These are phyloP conservation scores for Peniophora sp. DNA, from an alignment of 1,284 basidiomycete genomes.

Conservation along the genomic window DNA sequence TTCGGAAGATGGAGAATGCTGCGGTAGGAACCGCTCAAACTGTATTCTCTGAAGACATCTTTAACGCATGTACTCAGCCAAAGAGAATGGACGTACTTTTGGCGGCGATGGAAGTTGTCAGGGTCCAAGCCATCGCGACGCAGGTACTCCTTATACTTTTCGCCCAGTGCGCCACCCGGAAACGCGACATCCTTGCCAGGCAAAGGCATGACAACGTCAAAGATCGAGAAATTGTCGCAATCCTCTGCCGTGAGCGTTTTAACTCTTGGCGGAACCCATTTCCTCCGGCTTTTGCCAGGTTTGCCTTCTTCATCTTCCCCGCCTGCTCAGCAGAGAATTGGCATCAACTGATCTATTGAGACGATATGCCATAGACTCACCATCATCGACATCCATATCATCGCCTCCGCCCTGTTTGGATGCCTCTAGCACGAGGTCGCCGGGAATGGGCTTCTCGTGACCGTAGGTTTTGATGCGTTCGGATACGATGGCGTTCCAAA, in stretches of 20 bases:
- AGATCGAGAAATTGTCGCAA: constrained; percentile 73
- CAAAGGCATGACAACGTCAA: constrained; percentile 93
- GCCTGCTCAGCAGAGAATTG: neutral
- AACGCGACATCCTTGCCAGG: constrained; percentile 91
- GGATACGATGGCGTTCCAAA: constrained; percentile 96
- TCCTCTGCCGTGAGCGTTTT: constrained; percentile 76
- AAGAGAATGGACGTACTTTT: constrained; percentile 51
- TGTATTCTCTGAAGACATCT: constrained; percentile 66
- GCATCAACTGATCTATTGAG: neutral
- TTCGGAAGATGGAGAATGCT: constrained; percentile 83
- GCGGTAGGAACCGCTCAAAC: constrained; percentile 88
- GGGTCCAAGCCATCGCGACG: constrained; percentile 82
- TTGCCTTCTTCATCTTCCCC: constrained; percentile 9
- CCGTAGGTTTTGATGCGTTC: constrained; percentile 83
- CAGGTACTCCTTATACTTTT: constrained; percentile 78
- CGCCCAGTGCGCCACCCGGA: constrained; percentile 75
- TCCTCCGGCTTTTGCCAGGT: constrained; percentile 29
- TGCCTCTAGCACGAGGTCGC: constrained; percentile 80
- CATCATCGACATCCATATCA: constrained; percentile 22
- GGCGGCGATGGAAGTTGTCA: constrained; percentile 79
- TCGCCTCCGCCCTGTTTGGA: constrained; percentile 24
- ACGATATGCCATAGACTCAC: constrained; percentile 30
- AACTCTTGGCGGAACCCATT: constrained; percentile 60
- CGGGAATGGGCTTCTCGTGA: constrained; percentile 66
- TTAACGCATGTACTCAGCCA: neutral